Conservation (phyloP, 495 filamentous ascomycete species). For the Margaritispora aquatica region DNA sequence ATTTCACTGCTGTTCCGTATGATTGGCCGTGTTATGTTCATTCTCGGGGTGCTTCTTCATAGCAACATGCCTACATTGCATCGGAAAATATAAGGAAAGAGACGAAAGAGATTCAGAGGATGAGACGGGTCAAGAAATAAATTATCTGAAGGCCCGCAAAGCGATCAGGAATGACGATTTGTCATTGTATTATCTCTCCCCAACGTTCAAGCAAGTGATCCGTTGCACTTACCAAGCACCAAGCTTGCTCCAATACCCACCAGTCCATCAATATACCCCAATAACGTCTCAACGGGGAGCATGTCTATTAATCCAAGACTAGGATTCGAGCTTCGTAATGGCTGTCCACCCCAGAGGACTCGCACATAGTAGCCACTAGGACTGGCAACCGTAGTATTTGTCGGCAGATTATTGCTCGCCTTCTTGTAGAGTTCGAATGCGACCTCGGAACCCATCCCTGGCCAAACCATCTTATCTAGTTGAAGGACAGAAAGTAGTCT, state of each 20-base stretch:
- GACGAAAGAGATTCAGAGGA: too few relatives aligned
- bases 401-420: not conserved
- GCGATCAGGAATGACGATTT: not conserved
- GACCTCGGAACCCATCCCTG: conserved; percentile 64
- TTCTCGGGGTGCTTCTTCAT: not conserved
- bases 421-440: conserved; percentile 58
- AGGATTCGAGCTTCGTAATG: conserved; percentile 53
- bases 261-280: conserved; percentile 59
- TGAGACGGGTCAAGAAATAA: too few relatives aligned
- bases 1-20: not conserved
- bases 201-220: conserved; percentile 1
- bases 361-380: conserved; percentile 38
- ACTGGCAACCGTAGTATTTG: conserved; percentile 11
- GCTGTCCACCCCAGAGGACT: conserved; percentile 56
- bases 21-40: not conserved
- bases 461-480: conserved; percentile 64
- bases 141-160: too few relatives aligned
- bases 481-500: conserved; percentile 58
- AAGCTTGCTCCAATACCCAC: conserved; percentile 45
- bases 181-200: not conserved
- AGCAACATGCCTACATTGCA: too few relatives aligned
- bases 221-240: conserved; percentile 34
- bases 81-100: too few relatives aligned
- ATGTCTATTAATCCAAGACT: conserved; percentile 54
- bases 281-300: conserved; percentile 48